A percentile compares a stretch with the other conserved stretches of the same genome.
Evolutionary conservation across 208 protist genomes (phyloP).

Genomic region (Angomonas ambiguus): DNA sequence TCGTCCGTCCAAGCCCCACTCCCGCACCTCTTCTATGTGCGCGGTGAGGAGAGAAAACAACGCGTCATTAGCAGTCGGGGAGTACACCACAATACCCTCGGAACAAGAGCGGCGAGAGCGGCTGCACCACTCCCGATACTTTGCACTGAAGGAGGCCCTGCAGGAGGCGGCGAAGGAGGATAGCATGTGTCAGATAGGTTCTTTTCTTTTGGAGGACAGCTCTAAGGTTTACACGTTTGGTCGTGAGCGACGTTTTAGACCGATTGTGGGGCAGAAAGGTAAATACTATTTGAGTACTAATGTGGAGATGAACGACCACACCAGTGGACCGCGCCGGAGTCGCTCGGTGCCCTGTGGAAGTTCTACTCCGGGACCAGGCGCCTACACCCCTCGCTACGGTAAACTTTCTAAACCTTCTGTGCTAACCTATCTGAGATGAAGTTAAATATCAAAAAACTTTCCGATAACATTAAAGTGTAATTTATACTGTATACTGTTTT

Average conservation of each 20-base stretch:
- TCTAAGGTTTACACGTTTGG: slow-evolving; percentile 54
- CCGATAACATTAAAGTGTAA: no score
- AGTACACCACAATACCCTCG: slow-evolving; percentile 14
- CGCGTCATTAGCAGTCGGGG: no score
- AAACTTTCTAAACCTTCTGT: slow-evolving; percentile 54
- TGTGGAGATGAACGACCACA: slow-evolving; percentile 29
- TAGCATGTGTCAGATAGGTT: slow-evolving; percentile 51
- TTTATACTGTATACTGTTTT: slow-evolving; percentile 9
- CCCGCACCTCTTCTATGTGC: no score
- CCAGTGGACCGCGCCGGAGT: slow-evolving; percentile 8
- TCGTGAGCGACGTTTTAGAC: slow-evolving; percentile 60
- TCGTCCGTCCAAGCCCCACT: no score
- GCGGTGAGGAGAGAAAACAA: no score
- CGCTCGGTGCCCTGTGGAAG: not conserved
- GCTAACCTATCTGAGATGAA: slow-evolving; percentile 15
- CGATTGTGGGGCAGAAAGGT: slow-evolving; percentile 34
- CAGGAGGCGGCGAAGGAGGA: slow-evolving; percentile 35
- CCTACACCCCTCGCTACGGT: slow-evolving; percentile 73
- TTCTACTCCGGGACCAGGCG: slow-evolving; percentile 59
- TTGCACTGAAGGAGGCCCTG: slow-evolving; percentile 54
- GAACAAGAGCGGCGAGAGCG: slow-evolving; percentile 32
- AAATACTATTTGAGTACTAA: slow-evolving; percentile 54
- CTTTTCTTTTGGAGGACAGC: slow-evolving; percentile 55
- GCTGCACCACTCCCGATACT: slow-evolving; percentile 29
- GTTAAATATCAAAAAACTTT: no score